phyloP scores from a whole-genome alignment of 106 monocot genomes.

The Xerophyta viscosa region DNA sequence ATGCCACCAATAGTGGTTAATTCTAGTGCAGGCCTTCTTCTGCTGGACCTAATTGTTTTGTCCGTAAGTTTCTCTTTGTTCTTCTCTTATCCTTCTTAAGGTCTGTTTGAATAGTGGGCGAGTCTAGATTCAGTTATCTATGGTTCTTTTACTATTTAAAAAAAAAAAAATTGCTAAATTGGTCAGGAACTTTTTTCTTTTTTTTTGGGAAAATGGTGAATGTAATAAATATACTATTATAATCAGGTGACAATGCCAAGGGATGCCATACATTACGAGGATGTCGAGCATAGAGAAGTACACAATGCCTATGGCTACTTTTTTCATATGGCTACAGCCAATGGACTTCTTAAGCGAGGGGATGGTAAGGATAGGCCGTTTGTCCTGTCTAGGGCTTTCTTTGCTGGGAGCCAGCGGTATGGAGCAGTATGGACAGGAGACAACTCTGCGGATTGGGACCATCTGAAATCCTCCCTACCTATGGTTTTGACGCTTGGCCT shows the following conservation, averaged over 20 bases:
- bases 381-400: conserved; percentile 92
- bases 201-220: too few species aligned
- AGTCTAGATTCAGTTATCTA: too few species aligned
- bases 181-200: too few species aligned
- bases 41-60: too few species aligned
- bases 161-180: too few species aligned
- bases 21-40: too few species aligned
- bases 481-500: conserved; percentile 93
- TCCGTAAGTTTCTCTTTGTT: too few species aligned
- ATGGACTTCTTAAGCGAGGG: conserved; percentile 84
- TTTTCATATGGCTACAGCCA: conserved; percentile 91
- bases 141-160: too few species aligned
- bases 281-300: conserved; percentile 86
- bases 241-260: conserved; percentile 90
- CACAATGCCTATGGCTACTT: conserved; percentile 98
- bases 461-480: conserved; percentile 84
- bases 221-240: conserved; percentile 6
- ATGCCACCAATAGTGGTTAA: too few species aligned
- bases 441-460: conserved; percentile 95
- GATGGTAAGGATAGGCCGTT: conserved; percentile 88
- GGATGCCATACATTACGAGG: conserved; percentile 85
- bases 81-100: too few species aligned
- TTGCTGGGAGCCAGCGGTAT: conserved; percentile 94
- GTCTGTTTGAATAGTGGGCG: too few species aligned
- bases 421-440: conserved; percentile 99